Evolutionary conservation across 2,329 filamentous ascomycete genomes (phyloP), one percentile per base, ranked within the genome.

Genomic region (Cytospora piceicola): DNA sequence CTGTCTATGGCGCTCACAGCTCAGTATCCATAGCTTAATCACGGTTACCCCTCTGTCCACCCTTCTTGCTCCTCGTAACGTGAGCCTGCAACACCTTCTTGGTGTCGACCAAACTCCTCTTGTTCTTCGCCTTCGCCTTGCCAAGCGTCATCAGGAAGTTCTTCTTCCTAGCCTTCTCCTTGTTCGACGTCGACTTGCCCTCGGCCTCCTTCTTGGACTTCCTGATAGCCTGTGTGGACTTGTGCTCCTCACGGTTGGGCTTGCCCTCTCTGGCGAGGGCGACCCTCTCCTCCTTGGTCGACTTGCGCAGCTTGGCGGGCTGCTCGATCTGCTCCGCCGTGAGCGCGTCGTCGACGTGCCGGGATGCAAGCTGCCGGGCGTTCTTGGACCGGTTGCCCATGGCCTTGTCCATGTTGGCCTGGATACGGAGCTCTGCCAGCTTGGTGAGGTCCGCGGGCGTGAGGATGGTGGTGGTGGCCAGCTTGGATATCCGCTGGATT

Each of bases 101-200:
- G 69, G 93, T 93, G 79, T 97, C 90, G 15, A 92, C 87, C 77
- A 99, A 81, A 85, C 93, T 97, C 74, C 94, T 86, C 89, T 97
- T 97, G 74, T 95, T 90, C 84, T 98, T 99, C 71, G 85, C 87
- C 84, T 95, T 96, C 14, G 95, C 95, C 83, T 99, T 98, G 66
- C 94, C 92, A 67, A 99, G 80, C 49, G 94, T 98, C 95, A 99
- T 99, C 73, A 99, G 77, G 80, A 99, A 96, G 78, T 99, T 99
- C 91, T 99, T 99, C 85, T 92, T 93, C 71, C 94, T 84, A 52
- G 91, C 88, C 87, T 99, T 99, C 83, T 99, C 95, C 81, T 91
- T 92, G 80, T 99, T 99, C 70, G 94, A 98, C 46, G 93, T 94
- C 76, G 92, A 96, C 88, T 98, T 98, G 73, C 95, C 95, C 79